Percentiles rank a stretch among this genome's conserved stretches.
Evolutionary conservation across 345 rosid genomes (phyloP).

Genomic region (Euphorbia tirucalli): DNA sequence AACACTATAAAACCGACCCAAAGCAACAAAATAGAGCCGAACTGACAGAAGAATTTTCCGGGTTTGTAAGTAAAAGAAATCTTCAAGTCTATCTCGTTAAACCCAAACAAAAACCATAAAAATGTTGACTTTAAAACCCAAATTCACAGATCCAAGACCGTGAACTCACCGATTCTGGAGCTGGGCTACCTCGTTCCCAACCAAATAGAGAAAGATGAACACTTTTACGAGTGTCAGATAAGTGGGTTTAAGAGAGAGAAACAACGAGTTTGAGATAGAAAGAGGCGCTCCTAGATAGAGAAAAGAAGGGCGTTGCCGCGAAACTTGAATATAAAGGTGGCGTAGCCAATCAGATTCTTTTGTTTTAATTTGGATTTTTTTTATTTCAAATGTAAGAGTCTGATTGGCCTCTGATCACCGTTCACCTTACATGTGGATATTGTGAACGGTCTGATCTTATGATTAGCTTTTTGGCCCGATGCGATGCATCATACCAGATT

Average conservation of each 20-base stretch:
- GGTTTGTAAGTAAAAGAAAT: background rate
- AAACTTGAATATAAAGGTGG: slow-evolving; percentile 70
- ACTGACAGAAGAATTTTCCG: background rate
- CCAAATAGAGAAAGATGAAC: slow-evolving; percentile 16
- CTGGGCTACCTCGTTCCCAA: slow-evolving; percentile 16
- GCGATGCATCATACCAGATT: background rate
- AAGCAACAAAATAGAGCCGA: background rate
- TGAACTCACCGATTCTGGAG: slow-evolving; percentile 31
- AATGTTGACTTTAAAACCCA: slow-evolving; percentile 34
- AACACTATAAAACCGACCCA: slow-evolving; percentile 3
- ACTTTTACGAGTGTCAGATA: slow-evolving; percentile 6
- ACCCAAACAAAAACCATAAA: slow-evolving; percentile 12
- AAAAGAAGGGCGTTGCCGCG: slow-evolving; percentile 60
- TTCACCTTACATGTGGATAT: background rate
- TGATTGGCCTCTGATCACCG: background rate
- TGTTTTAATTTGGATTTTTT: slow-evolving; percentile 2
- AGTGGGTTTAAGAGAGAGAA: slow-evolving; percentile 25
- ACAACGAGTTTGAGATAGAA: slow-evolving; percentile 20
- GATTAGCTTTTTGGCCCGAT: background rate
- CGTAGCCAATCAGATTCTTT: slow-evolving; percentile 30
- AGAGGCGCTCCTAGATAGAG: slow-evolving; percentile 16
- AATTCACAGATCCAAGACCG: slow-evolving; percentile 38
- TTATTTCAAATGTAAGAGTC: background rate
- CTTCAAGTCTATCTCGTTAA: background rate
- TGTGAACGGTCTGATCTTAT: background rate